Base-by-base conservation (phyloP, 2,329 filamentous ascomycete species). In the Fusarium scirpi region DNA sequence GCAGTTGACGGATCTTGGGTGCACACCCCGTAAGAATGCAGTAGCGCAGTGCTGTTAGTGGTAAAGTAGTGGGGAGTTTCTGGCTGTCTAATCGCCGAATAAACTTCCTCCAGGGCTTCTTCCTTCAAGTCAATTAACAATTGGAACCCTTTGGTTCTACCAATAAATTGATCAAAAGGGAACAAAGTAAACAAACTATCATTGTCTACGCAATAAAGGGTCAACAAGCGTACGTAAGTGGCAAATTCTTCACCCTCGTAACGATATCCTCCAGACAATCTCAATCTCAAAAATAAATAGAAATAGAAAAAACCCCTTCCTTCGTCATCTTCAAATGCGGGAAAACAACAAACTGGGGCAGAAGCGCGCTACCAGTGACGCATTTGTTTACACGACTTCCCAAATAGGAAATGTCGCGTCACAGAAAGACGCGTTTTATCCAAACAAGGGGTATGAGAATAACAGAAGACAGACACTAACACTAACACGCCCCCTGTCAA, bases 381-480 rank as follows among this genome's bases (percentile, higher is more conserved):
- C 78, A 78, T 80, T 79, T 80, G 79, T 80, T 80, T 80, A 80
- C 77, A 70, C 51, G 62, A 22, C 75, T 80, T 65, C 79, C 71
- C 48, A 32, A 68, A 65, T 32, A 1, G 22, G 73, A 68, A 53
- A 59, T 79, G 79, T 78, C 68, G 67, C 45, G 46, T 70, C 79
- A 75, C 78, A 78, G 65, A 57, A 66, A 55, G 74, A 77, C 79
- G 79, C 78, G 78, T 80, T 57, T 71, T 72, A 57, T 73, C 65
- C 65, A 56, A 70, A 70, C 61, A 69, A 69, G 71, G 68, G 73
- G 71, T 66, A 62, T 52, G 62, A 62, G 48, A 53, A 64, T 41
- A 62, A 64, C 48, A 58, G 22, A 62, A 62, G 10, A 62, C 30
- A 43, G 25, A 44, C 48, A 45, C 52, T 46, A 57, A 58, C 71